Evolutionary conservation across 352 stramenopile genomes (phyloP).

Genomic region (Phytophthora capsici): DNA sequence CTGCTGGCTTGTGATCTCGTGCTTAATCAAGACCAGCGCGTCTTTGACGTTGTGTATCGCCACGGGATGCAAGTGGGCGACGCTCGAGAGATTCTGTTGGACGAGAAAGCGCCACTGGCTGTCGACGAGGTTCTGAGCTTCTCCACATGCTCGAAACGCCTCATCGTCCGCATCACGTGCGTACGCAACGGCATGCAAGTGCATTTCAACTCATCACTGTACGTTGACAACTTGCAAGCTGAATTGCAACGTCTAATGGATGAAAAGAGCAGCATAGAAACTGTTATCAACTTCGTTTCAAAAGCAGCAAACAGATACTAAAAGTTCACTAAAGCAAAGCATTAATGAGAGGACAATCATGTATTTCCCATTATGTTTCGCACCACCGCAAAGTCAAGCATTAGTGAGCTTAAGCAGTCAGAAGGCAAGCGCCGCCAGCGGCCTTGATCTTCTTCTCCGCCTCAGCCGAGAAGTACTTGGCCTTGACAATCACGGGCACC

Average conservation of each 20-base stretch:
- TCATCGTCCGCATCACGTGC: conserved; percentile 48
- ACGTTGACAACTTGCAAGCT: conserved; percentile 34
- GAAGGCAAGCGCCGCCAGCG: conserved; percentile 97
- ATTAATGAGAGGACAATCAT: conserved; percentile 43
- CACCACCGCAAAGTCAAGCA: conserved; percentile 66
- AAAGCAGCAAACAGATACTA: not conserved
- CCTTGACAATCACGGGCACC: conserved; percentile 99
- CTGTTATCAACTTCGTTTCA: conserved; percentile 19
- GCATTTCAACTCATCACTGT: conserved; percentile 35
- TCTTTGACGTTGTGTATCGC: conserved; percentile 59
- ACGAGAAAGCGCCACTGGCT: conserved; percentile 14
- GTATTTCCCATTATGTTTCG: conserved; percentile 85
- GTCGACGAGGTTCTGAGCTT: conserved; percentile 58
- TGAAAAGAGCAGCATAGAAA: not conserved
- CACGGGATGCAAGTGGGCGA: conserved; percentile 34
- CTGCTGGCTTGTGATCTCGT: conserved; percentile 13
- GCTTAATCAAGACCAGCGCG: conserved; percentile 34
- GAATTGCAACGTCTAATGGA: conserved; percentile 19
- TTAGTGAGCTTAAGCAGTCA: conserved; percentile 94
- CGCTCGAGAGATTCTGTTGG: conserved; percentile 37
- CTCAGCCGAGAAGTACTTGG: conserved; percentile 99
- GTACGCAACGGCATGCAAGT: conserved; percentile 10
- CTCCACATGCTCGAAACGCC: conserved; percentile 43
- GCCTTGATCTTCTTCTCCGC: conserved; percentile 99
- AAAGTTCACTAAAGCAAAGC: not conserved